Evolutionary conservation across 176 grass and related monocot species (phyloP).

Genomic region (Coix lacrymajobi): DNA sequence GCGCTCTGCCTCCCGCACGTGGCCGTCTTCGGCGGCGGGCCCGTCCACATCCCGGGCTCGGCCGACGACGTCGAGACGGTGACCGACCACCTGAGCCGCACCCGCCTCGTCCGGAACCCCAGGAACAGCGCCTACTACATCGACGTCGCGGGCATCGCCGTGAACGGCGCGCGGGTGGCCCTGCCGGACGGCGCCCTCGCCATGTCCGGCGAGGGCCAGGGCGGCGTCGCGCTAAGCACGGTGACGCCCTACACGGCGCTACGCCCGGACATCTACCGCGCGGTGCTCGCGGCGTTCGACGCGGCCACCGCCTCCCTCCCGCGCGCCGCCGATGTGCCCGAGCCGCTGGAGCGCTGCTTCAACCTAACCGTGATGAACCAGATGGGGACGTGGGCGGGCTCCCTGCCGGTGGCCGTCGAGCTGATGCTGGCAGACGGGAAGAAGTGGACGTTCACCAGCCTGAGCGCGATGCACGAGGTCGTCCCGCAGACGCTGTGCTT

Average conservation of each 20-base stretch:
- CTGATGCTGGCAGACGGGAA: too few species aligned
- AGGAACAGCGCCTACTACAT: constrained; percentile 51
- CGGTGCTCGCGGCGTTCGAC: not conserved
- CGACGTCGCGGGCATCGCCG: constrained; percentile 7
- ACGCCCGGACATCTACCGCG: constrained; percentile 17
- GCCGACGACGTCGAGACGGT: not conserved
- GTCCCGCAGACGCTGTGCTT: not conserved
- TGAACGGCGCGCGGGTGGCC: not conserved
- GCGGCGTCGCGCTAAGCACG: constrained; percentile 29
- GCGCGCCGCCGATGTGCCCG: not conserved
- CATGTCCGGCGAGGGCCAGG: not conserved
- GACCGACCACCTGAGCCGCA: not conserved
- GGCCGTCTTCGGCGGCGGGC: constrained; percentile 44
- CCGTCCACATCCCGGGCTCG: not conserved
- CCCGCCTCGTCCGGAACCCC: constrained; percentile 29
- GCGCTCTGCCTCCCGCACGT: constrained; percentile 49
- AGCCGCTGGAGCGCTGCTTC: too few species aligned
- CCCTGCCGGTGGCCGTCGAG: too few species aligned
- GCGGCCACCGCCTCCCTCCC: not conserved
- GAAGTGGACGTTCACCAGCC: too few species aligned
- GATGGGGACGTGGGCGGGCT: too few species aligned
- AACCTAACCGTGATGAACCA: too few species aligned
- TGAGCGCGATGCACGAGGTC: too few species aligned
- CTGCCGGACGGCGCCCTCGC: not conserved
- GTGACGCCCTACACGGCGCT: constrained; percentile 7